phyloP scores from a whole-genome alignment of 306 rosid genomes.

The Luffa aegyptiaca region DNA sequence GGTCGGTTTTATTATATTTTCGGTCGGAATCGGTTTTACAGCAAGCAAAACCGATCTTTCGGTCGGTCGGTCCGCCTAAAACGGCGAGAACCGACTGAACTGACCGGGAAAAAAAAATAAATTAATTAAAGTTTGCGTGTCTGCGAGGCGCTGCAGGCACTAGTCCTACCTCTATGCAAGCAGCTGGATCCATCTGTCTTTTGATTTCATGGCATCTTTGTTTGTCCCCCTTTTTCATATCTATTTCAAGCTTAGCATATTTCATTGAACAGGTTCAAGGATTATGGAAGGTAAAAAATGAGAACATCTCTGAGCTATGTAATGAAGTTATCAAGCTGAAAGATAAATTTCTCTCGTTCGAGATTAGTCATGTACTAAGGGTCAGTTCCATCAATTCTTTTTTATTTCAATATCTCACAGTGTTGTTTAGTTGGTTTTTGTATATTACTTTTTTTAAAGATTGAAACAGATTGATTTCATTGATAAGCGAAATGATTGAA shows the following conservation, averaged over 20 bases:
- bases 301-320: conserved; percentile 44
- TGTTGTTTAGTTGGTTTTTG: background rate
- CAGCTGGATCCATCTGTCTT: background rate
- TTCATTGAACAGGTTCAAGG: conserved; percentile 69
- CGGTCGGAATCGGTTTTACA: no score
- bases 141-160: no score
- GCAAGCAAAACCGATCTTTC: no score
- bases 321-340: conserved; percentile 62
- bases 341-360: conserved; percentile 56
- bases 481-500: no score
- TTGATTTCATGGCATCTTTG: background rate
- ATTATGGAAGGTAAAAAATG: conserved; percentile 62
- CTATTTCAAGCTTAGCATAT: conserved; percentile 9
- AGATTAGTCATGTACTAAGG: conserved; percentile 80
- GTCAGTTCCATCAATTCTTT: conserved; percentile 33
- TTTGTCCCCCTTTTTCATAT: conserved; percentile 9
- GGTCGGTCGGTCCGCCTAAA: no score
- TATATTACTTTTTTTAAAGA: background rate
- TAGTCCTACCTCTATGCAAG: background rate
- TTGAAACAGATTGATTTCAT: no score
- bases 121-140: no score
- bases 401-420: background rate
- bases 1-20: no score
- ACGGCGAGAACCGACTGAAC: no score
- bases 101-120: no score